Percentiles rank a stretch among this genome's conserved stretches.
These are phyloP conservation scores for Pisolithus thermaeus DNA, from an alignment of 1,284 basidiomycete genomes.

Conservation along the genomic window DNA sequence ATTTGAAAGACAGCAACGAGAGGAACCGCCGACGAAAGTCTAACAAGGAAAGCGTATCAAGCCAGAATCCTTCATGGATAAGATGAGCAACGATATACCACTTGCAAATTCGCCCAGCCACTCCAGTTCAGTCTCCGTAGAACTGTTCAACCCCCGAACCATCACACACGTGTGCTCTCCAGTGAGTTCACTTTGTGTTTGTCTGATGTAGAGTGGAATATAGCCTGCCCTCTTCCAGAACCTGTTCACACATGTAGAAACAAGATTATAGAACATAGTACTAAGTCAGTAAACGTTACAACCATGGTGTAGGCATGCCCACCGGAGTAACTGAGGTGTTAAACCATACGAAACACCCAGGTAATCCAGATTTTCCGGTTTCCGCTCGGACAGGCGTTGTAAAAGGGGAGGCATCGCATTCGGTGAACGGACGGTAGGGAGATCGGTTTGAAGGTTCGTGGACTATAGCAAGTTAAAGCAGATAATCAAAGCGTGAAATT, in stretches of 20 bases:
- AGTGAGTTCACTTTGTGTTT: conserved; percentile 92
- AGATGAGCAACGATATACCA: conserved; percentile 44
- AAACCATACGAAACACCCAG: conserved; percentile 96
- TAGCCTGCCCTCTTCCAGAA: conserved; percentile 98
- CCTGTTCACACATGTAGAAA: conserved; percentile 28
- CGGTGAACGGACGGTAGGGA: conserved; percentile 69
- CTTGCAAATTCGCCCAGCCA: conserved; percentile 91
- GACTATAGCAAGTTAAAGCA: conserved; percentile 21
- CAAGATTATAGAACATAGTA: neutral
- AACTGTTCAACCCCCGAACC: conserved; percentile 74
- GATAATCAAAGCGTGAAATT: conserved; percentile 11
- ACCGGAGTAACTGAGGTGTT: conserved; percentile 81
- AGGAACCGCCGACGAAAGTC: conserved; percentile 94
- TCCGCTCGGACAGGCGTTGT: conserved; percentile 84
- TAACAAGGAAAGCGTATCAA: conserved; percentile 25
- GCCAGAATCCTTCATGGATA: neutral
- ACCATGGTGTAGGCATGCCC: conserved; percentile 4
- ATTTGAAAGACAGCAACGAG: conserved; percentile 87
- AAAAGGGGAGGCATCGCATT: conserved; percentile 89
- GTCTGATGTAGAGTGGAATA: conserved; percentile 88
- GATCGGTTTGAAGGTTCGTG: conserved; percentile 66
- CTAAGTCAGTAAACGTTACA: neutral
- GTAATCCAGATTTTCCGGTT: conserved; percentile 91
- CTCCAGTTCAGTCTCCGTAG: conserved; percentile 54
- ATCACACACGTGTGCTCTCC: conserved; percentile 97